Base-by-base conservation (phyloP, 352 stramenopile genomes). In the Phytophthora fragariae region DNA sequence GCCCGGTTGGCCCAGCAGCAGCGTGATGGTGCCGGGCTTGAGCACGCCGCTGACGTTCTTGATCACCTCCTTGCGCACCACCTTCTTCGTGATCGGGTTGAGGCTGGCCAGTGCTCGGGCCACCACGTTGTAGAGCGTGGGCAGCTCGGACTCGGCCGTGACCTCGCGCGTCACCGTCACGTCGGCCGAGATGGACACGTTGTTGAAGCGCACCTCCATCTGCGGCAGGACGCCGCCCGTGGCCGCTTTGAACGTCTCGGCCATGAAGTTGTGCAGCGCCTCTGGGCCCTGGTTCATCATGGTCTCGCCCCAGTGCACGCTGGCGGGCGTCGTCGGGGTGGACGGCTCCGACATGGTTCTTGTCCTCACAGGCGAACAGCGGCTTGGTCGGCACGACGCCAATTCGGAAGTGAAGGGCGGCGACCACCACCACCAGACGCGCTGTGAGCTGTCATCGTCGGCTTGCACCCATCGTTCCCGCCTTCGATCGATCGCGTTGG, bases 1-100 rank as follows among this genome's bases (percentile, higher is more conserved):
- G 1, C 76, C 62, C 9, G 75, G 75, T 27, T 83, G 75, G 8
- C 78, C 78, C n/a, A 85, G 62, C 17, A 85, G 7, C n/a, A 83
- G 35, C 37, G 78, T 83, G 35, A 77, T 79, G 3, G 72, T 80
- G 24, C 76, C 72, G 2, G 78, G 76, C 15, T 73, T 70, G 21
- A 85, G 57, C 35, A 72, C 52, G 1, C 74, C 76, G 31, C 57
- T 79, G 12, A 77, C 33, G 62, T 79, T 70, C 35, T 76, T 80
- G 41, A 84, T 68, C 47, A 85, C 66, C 19, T 76, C 57, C 27
- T 85, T 85, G n/a, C 57, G 72, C 54, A 77, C 71, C 27, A 73
- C 57, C 19, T 74, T 60, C 49, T 77, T 83, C 49, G 67, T 72
- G 33, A 70, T 56, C 11, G 66, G 44, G 21, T 72, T 83, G 33